Conservation (phyloP, 768 basidiomycete genomes). For the Psilocybe subaeruginosa region DNA sequence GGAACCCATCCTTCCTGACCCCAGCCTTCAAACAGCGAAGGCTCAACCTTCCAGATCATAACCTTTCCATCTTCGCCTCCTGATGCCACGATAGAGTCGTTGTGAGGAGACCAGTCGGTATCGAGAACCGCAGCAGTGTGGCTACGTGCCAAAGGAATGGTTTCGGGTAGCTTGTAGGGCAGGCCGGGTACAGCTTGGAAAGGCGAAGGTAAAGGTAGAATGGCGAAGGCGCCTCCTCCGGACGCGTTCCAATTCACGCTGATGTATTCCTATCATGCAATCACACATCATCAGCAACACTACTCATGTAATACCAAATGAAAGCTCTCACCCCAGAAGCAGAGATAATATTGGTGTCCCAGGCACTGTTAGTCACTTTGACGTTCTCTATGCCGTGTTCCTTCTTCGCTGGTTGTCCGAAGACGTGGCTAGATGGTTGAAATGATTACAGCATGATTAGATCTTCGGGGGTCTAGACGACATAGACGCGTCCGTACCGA, state of each 20-base stretch:
- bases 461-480: conserved; percentile 14
- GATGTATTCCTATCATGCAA: conserved; percentile 69
- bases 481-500: conserved; percentile 49
- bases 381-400: conserved; percentile 81
- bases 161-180: conserved; percentile 86
- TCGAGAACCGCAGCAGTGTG: conserved; percentile 88
- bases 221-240: conserved; percentile 93
- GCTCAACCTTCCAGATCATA: conserved; percentile 86
- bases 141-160: conserved; percentile 87
- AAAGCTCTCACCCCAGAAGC: conserved; percentile 72
- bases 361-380: conserved; percentile 87
- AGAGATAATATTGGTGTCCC: conserved; percentile 93
- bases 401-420: conserved; percentile 86
- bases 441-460: conserved; percentile 14
- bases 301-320: not conserved
- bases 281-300: conserved; percentile 1
- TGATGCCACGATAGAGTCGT: conserved; percentile 88
- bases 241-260: conserved; percentile 95
- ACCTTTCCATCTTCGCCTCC: conserved; percentile 94
- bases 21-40: conserved; percentile 79
- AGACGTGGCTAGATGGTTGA: conserved; percentile 72
- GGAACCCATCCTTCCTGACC: conserved; percentile 82
- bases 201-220: conserved; percentile 83
- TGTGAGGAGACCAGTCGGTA: conserved; percentile 95
- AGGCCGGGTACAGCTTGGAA: conserved; percentile 57